Evolutionary conservation across 352 stramenopile species (phyloP).

Genomic region (Albugo candida): DNA sequence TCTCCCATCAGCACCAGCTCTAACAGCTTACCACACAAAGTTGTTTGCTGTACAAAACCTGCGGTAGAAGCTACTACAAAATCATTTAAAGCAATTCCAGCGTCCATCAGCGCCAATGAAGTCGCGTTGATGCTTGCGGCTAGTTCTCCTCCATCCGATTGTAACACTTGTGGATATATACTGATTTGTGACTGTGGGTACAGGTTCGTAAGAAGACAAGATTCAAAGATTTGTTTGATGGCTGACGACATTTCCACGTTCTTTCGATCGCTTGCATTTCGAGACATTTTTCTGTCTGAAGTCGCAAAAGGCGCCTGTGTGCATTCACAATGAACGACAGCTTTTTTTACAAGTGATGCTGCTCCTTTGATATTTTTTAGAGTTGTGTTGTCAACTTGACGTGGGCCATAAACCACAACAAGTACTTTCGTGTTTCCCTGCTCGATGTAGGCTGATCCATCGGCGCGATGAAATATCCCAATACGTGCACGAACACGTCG

Average conservation of each 20-base stretch:
- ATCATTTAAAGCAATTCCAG: conserved; percentile 81
- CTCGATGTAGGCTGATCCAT: conserved; percentile 75
- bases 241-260: conserved; percentile 74
- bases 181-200: conserved; percentile 86
- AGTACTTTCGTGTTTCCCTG: conserved; percentile 83
- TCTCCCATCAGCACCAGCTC: not conserved
- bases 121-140: conserved; percentile 80
- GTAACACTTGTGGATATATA: conserved; percentile 83
- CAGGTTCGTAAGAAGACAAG: conserved; percentile 78
- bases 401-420: conserved; percentile 71
- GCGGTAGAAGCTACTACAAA: conserved; percentile 80
- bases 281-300: conserved; percentile 61
- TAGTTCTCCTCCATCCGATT: conserved; percentile 78
- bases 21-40: conserved; percentile 43
- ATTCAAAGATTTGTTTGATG: conserved; percentile 84
- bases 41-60: conserved; percentile 78
- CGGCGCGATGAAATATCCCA: conserved; percentile 67
- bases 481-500: conserved; percentile 66
- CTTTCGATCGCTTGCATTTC: conserved; percentile 60
- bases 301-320: conserved; percentile 76
- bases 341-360: conserved; percentile 33
- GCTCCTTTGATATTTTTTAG: conserved; percentile 15
- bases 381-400: conserved; percentile 39
- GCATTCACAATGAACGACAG: conserved; percentile 68
- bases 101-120: conserved; percentile 79